phyloP scores from a whole-genome alignment of 768 basidiomycete species.

The Kwoniella dendrophila region DNA sequence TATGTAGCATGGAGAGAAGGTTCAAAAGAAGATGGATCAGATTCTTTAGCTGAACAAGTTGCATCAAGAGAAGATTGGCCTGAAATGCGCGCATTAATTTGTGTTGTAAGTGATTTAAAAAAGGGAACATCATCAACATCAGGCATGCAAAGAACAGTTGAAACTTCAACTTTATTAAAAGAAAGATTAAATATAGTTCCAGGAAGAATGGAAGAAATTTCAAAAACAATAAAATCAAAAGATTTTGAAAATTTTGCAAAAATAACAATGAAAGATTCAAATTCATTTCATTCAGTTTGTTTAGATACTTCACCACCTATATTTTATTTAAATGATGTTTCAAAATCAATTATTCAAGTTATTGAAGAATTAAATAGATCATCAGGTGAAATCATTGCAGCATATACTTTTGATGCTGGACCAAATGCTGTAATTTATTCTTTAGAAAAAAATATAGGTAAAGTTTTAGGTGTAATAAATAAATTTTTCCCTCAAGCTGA shows the following conservation, averaged over 20 bases:
- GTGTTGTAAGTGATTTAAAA: conserved; percentile 92
- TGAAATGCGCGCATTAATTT: conserved; percentile 93
- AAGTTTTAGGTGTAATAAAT: conserved; percentile 74
- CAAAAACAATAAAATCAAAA: conserved; percentile 70
- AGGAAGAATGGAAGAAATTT: conserved; percentile 77
- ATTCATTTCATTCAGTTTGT: conserved; percentile 97
- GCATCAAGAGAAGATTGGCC: conserved; percentile 88
- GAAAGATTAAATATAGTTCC: conserved; percentile 92
- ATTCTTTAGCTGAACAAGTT: conserved; percentile 85
- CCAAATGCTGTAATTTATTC: conserved; percentile 98
- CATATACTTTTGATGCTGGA: conserved; percentile 99
- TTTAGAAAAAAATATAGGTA: conserved; percentile 70
- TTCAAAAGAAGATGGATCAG: conserved; percentile 66
- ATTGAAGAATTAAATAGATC: conserved; percentile 91
- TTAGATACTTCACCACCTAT: conserved; percentile 97
- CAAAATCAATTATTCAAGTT: conserved; percentile 84
- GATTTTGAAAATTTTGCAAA: conserved; percentile 88
- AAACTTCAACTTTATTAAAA: conserved; percentile 82
- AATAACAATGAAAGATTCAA: conserved; percentile 96
- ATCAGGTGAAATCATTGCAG: conserved; percentile 71
- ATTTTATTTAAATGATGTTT: conserved; percentile 99
- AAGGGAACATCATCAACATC: conserved; percentile 92
- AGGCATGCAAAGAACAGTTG: conserved; percentile 97
- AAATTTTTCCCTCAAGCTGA: conserved; percentile 87
- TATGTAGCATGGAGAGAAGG: conserved; percentile 96